A percentile compares a stretch with the other conserved stretches of the same genome.
phyloP scores from a whole-genome alignment of 306 rosid species.

The Trifolium fragiferum region DNA sequence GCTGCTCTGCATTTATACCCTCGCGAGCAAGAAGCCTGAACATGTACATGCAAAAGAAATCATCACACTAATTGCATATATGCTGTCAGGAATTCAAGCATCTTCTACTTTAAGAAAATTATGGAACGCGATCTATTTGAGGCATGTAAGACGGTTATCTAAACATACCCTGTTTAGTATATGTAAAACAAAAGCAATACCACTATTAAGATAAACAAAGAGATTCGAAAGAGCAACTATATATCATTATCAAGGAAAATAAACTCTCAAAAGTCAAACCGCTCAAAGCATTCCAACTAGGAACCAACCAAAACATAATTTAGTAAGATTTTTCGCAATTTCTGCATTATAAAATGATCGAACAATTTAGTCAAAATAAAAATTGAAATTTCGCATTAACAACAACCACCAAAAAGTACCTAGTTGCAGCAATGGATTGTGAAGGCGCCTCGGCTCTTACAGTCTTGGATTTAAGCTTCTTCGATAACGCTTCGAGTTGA shows the following conservation, averaged over 20 bases:
- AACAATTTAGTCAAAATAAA: slow-evolving; percentile 1
- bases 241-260: background rate
- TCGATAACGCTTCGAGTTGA: slow-evolving; percentile 92
- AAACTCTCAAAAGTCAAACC: slow-evolving; percentile 1
- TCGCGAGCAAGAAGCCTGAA: slow-evolving; percentile 95
- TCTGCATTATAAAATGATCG: background rate
- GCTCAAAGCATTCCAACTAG: slow-evolving; percentile 17
- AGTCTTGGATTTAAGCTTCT: slow-evolving; percentile 96
- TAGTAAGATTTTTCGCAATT: background rate
- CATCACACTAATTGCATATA: background rate
- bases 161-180: slow-evolving; percentile 1
- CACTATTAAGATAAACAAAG: background rate
- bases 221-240: background rate
- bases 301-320: slow-evolving; percentile 6
- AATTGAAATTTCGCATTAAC: background rate
- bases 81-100: background rate
- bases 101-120: slow-evolving; percentile 21
- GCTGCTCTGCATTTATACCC: slow-evolving; percentile 99
- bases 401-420: slow-evolving; percentile 54
- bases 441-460: slow-evolving; percentile 87
- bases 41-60: slow-evolving; percentile 43
- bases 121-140: background rate
- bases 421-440: slow-evolving; percentile 91
- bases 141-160: background rate
- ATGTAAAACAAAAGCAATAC: background rate